Base-by-base conservation (phyloP, 1,284 basidiomycete species). In the Blastosporella zonata region DNA sequence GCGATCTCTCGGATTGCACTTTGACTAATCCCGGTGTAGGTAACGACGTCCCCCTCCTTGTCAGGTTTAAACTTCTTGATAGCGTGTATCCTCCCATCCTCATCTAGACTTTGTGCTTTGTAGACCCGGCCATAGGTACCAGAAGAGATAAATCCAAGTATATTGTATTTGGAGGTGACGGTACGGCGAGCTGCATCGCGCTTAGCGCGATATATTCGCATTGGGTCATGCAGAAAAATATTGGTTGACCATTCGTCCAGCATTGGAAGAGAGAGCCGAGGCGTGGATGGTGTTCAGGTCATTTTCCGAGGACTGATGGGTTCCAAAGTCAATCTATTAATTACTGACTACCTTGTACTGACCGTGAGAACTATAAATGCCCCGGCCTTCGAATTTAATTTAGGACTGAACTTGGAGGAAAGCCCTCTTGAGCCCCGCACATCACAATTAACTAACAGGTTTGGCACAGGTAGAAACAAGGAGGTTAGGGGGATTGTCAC, bases 11-110 rank as follows among this genome's bases (percentile, higher is more conserved):
- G 78, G 62, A 95, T 91, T 13, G 95, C 97, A 67, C 91, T 95
- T 72, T 98, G 97, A 62, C 92, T 96, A 62, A 99, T 96, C 3
- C 97, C 97, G 6, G 94, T 97, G 66, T 97, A 99, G 0, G 90
- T 92, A 43, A 88, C 72, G 1, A 92, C 84, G 62, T 97, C 94
- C 27, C 93, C 93, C 70, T 97, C 94, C 67, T 98, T 98, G 74
- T 99, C 97, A 0, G 96, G 95, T 67, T 99, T 99, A 76, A 99
- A 99, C 69, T 99, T 99, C 74, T 99, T 99, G 73, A 99, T 98
- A 3, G 96, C 97, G 61, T 93, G 90, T 41, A 96, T 77, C 49
- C 73, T 75, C 1, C 75, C 83, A 22, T 83, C 81, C 36, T 86
- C 84, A 1, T 81, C 87, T 27, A 81, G 75, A 54, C 87, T 86